Conservation (phyloP, 2,329 filamentous ascomycete genomes). For the Metarhizium sp. region DNA sequence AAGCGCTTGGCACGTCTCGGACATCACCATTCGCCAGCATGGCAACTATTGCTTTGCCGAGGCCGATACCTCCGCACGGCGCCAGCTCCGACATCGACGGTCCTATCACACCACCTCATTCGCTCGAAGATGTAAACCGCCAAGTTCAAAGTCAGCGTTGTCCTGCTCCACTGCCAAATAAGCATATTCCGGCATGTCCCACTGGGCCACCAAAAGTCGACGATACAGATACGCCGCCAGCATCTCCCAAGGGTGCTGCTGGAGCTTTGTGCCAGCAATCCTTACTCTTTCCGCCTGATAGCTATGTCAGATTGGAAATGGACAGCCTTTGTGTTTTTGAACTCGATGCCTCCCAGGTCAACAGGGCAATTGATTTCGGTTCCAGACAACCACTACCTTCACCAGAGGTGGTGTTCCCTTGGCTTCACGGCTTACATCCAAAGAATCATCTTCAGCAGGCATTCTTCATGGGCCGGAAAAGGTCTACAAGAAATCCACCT, state of each 20-base stretch:
- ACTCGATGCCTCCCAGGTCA: constrained; percentile 59
- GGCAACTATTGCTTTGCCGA: constrained; percentile 45
- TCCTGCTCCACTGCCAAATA: constrained; percentile 61
- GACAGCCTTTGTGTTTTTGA: constrained; percentile 57
- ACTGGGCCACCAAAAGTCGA: constrained; percentile 55
- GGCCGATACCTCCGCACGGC: constrained; percentile 36
- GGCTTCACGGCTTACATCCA: constrained; percentile 87
- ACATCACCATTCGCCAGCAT: constrained; percentile 22
- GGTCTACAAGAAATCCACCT: constrained; percentile 56
- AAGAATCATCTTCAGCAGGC: constrained; percentile 81
- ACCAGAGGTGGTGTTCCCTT: constrained; percentile 83
- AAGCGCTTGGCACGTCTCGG: not conserved
- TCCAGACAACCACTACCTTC: constrained; percentile 76
- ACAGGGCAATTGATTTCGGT: constrained; percentile 64
- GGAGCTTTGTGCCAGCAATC: constrained; percentile 49
- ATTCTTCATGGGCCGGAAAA: constrained; percentile 76
- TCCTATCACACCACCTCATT: constrained; percentile 29
- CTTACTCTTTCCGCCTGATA: constrained; percentile 64
- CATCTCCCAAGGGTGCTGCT: constrained; percentile 52
- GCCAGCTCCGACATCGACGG: constrained; percentile 30
- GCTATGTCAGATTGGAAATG: constrained; percentile 42
- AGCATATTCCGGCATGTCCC: constrained; percentile 84
- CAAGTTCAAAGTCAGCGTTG: constrained; percentile 13
- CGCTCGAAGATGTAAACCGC: constrained; percentile 23
- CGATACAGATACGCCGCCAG: constrained; percentile 51